These are phyloP conservation scores for Pestalotiopsis sp. DNA, from an alignment of 2,329 filamentous ascomycete species.

Conservation along the genomic window DNA sequence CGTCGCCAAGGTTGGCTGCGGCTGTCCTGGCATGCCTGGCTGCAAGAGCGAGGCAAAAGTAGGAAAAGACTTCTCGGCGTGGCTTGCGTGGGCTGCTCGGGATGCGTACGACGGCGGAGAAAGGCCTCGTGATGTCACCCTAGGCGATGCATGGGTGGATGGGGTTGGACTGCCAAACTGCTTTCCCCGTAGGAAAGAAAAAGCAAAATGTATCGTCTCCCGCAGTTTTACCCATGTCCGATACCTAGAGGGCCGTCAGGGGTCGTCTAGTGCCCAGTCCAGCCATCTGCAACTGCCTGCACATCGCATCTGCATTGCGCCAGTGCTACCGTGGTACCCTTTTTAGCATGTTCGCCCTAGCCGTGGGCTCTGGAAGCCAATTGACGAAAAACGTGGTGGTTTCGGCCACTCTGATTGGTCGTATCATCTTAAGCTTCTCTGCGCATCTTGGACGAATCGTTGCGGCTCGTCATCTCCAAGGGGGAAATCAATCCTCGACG, in stretches of 20 bases:
- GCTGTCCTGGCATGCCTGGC: slow-evolving; percentile 26
- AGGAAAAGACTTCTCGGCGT: background rate
- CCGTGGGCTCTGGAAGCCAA: slow-evolving; percentile 9
- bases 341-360: background rate
- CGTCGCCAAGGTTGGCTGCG: background rate
- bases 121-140: background rate
- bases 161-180: background rate
- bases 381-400: slow-evolving; percentile 14
- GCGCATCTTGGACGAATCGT: slow-evolving; percentile 4
- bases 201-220: background rate
- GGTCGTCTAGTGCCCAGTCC: background rate
- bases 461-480: slow-evolving; percentile 12
- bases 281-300: background rate
- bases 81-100: background rate
- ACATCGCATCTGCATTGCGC: background rate
- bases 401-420: slow-evolving; percentile 7
- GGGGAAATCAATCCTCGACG: background rate
- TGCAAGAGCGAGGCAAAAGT: background rate
- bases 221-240: background rate
- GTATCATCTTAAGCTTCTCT: background rate
- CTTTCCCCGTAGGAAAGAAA: too few relatives aligned
- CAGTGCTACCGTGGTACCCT: background rate
- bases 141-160: background rate
- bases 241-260: background rate
- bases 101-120: background rate